Percentiles rank a stretch among this genome's conserved stretches.
These are phyloP conservation scores for Linum trigynum DNA, from an alignment of 345 rosid species.

Conservation along the genomic window DNA sequence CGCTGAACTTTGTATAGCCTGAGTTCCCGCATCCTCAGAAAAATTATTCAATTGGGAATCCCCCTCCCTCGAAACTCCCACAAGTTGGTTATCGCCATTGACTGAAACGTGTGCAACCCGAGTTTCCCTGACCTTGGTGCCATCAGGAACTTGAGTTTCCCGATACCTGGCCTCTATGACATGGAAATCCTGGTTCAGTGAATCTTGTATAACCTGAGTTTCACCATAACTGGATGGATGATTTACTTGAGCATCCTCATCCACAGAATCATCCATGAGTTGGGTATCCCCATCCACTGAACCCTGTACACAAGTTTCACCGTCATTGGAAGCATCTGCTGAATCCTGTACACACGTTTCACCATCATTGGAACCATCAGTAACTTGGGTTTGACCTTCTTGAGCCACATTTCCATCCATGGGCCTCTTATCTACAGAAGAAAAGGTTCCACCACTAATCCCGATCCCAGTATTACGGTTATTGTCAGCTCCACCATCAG, in stretches of 20 bases:
- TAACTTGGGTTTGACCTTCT: background rate
- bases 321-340: background rate
- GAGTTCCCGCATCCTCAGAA: too few relatives aligned
- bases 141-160: too few relatives aligned
- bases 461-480: slow-evolving; percentile 7
- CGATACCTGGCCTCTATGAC: background rate
- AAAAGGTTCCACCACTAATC: slow-evolving; percentile 8
- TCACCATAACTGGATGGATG: background rate
- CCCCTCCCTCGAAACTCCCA: too few relatives aligned
- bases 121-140: too few relatives aligned
- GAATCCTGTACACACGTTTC: too few relatives aligned
- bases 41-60: too few relatives aligned
- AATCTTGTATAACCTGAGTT: background rate
- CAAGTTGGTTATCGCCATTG: too few relatives aligned
- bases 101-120: too few relatives aligned
- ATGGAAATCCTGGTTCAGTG: background rate
- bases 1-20: too few relatives aligned
- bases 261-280: background rate
- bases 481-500: background rate
- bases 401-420: slow-evolving; percentile 4
- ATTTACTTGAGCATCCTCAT: background rate
- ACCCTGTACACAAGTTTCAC: background rate
- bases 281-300: background rate
- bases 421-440: slow-evolving; percentile 8
- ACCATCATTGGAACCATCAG: background rate